These are phyloP conservation scores for Globisporangium paroecandrum DNA, from an alignment of 352 stramenopile species.

Conservation along the genomic window DNA sequence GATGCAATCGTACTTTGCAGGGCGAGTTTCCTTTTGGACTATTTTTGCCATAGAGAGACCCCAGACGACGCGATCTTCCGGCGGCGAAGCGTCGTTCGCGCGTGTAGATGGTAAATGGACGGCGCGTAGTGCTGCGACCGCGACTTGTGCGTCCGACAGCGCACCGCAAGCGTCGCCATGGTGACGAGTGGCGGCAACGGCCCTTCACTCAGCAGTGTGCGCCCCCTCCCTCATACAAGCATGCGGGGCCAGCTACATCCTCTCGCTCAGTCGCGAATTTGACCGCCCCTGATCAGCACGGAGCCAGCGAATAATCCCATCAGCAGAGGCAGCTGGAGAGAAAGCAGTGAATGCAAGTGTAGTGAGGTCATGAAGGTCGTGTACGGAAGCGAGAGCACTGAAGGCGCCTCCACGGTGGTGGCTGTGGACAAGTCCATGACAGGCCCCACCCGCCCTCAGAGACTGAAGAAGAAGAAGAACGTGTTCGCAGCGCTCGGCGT, in stretches of 20 bases:
- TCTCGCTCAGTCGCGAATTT: background rate
- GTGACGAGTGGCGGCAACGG: background rate
- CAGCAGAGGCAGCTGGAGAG: background rate
- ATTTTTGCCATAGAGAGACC: background rate
- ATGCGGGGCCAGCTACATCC: no score
- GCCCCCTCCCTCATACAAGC: background rate
- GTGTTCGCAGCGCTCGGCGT: background rate
- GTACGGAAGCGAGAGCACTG: slow-evolving; percentile 1
- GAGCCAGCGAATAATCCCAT: background rate
- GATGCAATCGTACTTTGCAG: background rate
- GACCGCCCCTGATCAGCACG: background rate
- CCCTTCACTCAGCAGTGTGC: background rate
- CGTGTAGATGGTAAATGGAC: background rate
- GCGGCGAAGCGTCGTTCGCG: background rate
- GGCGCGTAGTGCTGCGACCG: background rate
- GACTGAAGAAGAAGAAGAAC: background rate
- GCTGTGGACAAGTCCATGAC: background rate
- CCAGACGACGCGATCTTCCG: slow-evolving; percentile 3
- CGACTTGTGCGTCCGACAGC: background rate
- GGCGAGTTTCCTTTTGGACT: no score
- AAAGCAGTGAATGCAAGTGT: no score
- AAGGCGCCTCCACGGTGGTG: background rate
- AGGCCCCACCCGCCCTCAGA: background rate
- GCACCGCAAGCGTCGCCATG: background rate
- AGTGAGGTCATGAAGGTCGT: background rate